These are phyloP conservation scores for Pseudodiploospora longispora DNA, from an alignment of 2,329 filamentous ascomycete species.

Conservation along the genomic window DNA sequence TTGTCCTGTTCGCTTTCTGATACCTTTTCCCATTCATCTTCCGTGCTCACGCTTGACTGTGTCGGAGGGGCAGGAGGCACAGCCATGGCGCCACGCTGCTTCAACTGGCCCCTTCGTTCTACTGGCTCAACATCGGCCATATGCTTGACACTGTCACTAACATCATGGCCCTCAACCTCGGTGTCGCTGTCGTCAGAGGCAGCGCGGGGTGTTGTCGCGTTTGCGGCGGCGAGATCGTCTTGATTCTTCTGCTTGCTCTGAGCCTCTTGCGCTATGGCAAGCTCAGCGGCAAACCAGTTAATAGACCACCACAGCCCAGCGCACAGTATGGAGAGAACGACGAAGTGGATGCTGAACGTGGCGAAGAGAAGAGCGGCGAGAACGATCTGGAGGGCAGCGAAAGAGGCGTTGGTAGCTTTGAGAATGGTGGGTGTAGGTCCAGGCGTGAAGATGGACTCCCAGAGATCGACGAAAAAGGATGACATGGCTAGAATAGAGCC, in stretches of 20 bases:
- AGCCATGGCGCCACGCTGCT: constrained; percentile 30
- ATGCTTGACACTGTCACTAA: constrained; percentile 10
- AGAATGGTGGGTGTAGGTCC: constrained; percentile 84
- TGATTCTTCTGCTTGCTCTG: constrained; percentile 30
- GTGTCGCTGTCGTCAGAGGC: constrained; percentile 32
- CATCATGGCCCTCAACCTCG: constrained; percentile 33
- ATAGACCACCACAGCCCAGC: constrained; percentile 85
- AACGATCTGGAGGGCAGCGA: constrained; percentile 74
- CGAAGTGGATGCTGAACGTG: constrained; percentile 84
- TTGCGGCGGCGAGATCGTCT: constrained; percentile 23
- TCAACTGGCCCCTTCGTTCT: constrained; percentile 38
- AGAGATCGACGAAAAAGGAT: constrained; percentile 65
- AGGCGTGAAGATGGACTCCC: constrained; percentile 88
- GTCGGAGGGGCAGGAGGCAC: constrained; percentile 21
- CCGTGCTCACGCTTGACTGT: constrained; percentile 63
- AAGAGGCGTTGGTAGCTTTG: constrained; percentile 81
- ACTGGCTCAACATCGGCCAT: constrained; percentile 33
- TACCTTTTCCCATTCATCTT: constrained; percentile 97
- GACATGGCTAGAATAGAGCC: constrained; percentile 35
- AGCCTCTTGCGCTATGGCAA: constrained; percentile 39
- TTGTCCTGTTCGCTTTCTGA: constrained; percentile 55
- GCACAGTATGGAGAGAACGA: constrained; percentile 70
- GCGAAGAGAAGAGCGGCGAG: constrained; percentile 67
- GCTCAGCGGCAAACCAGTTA: constrained; percentile 87
- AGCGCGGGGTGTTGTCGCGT: constrained; percentile 20